phyloP scores from a whole-genome alignment of 2,329 filamentous ascomycete species.

The Cladosporium velox region DNA sequence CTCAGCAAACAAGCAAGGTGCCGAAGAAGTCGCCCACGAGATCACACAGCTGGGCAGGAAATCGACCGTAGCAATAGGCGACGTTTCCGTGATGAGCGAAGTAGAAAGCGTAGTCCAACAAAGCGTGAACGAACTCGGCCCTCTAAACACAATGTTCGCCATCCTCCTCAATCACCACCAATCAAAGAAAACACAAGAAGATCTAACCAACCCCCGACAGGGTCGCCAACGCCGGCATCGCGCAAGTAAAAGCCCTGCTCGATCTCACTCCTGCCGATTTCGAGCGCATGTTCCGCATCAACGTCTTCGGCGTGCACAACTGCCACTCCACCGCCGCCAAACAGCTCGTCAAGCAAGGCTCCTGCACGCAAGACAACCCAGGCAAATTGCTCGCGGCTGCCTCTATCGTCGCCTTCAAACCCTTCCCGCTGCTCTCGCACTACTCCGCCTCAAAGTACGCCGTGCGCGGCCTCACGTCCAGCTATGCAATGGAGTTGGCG shows the following conservation, averaged over 20 bases:
- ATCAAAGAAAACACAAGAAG: background rate
- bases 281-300: constrained; percentile 62
- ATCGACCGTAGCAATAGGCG: constrained; percentile 58
- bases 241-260: constrained; percentile 58
- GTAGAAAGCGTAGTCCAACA: constrained; percentile 57
- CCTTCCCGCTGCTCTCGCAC: constrained; percentile 60
- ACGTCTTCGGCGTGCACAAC: constrained; percentile 66
- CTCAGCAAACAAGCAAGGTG: constrained; percentile 52
- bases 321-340: constrained; percentile 64
- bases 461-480: constrained; percentile 66
- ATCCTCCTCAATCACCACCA: background rate
- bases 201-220: constrained; percentile 25
- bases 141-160: constrained; percentile 49
- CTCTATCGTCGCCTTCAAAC: constrained; percentile 61
- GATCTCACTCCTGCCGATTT: constrained; percentile 61
- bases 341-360: constrained; percentile 65
- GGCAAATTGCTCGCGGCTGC: constrained; percentile 43
- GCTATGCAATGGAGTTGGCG: constrained; percentile 67
- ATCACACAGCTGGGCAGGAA: constrained; percentile 55
- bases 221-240: constrained; percentile 65
- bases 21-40: constrained; percentile 56
- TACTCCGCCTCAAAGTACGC: constrained; percentile 69
- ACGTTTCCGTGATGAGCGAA: constrained; percentile 59
- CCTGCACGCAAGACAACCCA: constrained; percentile 40
- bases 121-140: constrained; percentile 57